Base-by-base conservation (phyloP, 2,329 filamentous ascomycete genomes). In the Penicillium crustosum region DNA sequence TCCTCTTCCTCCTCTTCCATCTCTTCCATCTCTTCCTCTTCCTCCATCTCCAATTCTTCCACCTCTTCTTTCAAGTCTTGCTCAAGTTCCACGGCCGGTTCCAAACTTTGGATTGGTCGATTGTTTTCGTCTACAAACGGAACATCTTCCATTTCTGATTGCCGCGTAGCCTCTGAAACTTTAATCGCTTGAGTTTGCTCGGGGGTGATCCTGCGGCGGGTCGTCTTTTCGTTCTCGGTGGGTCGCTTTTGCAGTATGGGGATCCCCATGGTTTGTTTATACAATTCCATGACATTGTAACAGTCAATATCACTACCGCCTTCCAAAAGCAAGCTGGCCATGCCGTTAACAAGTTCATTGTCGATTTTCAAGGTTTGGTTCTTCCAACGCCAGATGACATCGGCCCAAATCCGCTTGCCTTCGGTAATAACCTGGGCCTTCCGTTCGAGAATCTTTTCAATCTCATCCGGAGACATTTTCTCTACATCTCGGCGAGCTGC, bases 221-320 rank as follows among this genome's bases (percentile, higher is more conserved):
- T 43, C 25, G 49, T 41, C 15, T 57, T 66, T 6, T 54, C 23
- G n/a, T 29, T 56, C 38, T 60, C 57, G 6, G 60, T 35, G 5
- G 73, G 73, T 25, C 68, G 51, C n/a, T 63, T 62, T 12, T 65
- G 64, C 13, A 73, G 55, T 36, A 76, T 69, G 6, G 88, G 85
- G 42, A 96, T 83, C 47, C 85, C 83, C 86, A 93, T 93, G 0
- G 91, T 90, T 74, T 96, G 88, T 64, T 91, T 83, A n/a, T 95
- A 75, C 21, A 97, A 79, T 39, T 84, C 84, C 23, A 96, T 81
- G 2, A 96, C 79, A 66, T 91, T 85, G 61, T 89, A 85, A 73
- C 83, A 87, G 65, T 94, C 87, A 49, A 80, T 75, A 19, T 83
- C 78, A 12, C 81, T 75, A 36, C 74, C 77, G 17, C 89, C 86